Base-by-base conservation (phyloP, 2,329 filamentous ascomycete genomes). In the Pestalotiopsis sp. region DNA sequence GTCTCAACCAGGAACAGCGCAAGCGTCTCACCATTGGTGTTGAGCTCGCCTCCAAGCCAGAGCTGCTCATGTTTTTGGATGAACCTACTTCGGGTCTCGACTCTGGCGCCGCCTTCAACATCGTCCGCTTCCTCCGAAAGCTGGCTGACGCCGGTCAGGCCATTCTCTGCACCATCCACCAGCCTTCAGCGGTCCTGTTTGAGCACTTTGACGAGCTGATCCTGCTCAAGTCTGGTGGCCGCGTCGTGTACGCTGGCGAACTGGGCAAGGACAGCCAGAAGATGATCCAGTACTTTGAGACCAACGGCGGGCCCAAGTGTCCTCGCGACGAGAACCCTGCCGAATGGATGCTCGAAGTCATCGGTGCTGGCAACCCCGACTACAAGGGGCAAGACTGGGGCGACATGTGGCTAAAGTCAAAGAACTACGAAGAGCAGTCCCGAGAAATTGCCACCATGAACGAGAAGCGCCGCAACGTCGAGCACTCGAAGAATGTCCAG, bases 11-110 rank as follows among this genome's bases (percentile, higher is more conserved):
- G 26, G 88, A 90, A 71, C 87, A 89, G 72, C 78, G 85, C 10
- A 88, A 88, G 74, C 78, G 85, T 3, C 75, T 88, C 3, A 88
- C 86, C 0, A 88, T 88, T 55, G 86, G 83, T 10, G 85, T 87
- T 3, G 86, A 88, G 69, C 76, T 89, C 3, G 86, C 85, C 0
- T 82, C 83, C 0, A 88, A 88, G 74, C 87, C 86, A 0, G 85
- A 87, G 40, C 80, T 91, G 4, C 79, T 91, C 4, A 83, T 91
- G 73, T 91, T 91, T 74, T 78, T 91, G n/a, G 89, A 91, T 66
- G 89, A 91, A 71, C 84, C 84, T 0, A 86, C 84, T 0, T 88
- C 86, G 3, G 87, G 87, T 9, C 83, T 89, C 11, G 87, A 89
- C 70, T 85, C 84, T 0, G 84, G 85, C 55, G 83, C 86, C 7